A percentile compares a stretch with the other conserved stretches of the same genome.
Conservation (phyloP, 805 yeast species). For the Tetrapisispora nanseiensis region DNA sequence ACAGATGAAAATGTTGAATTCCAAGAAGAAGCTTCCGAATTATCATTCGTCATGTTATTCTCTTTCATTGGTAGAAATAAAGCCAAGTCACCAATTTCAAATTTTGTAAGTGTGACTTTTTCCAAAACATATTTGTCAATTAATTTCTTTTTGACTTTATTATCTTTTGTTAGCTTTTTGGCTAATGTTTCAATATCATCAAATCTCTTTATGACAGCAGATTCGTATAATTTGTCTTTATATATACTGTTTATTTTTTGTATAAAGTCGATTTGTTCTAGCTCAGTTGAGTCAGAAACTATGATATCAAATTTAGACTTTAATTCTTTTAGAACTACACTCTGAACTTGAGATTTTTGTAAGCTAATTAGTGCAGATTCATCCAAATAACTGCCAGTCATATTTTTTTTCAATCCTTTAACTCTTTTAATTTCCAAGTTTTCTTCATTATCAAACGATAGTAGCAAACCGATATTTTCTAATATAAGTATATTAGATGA, state of each 20-base stretch:
- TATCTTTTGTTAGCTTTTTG: constrained; percentile 62
- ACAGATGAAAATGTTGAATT: constrained; percentile 29
- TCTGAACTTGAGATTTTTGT: constrained; percentile 34
- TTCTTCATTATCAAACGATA: constrained; percentile 25
- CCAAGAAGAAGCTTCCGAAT: constrained; percentile 15
- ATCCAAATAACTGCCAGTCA: constrained; percentile 27
- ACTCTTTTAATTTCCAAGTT: constrained; percentile 57
- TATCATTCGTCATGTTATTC: constrained; percentile 12
- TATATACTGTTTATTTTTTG: constrained; percentile 21
- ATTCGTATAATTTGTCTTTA: constrained; percentile 24
- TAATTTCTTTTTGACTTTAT: constrained; percentile 25
- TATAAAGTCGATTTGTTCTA: constrained; percentile 4
- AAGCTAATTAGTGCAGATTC: constrained; percentile 25
- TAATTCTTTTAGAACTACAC: constrained; percentile 36
- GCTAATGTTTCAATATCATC: constrained; percentile 87
- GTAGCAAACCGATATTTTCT: constrained; percentile 67
- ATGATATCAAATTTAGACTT: constrained; percentile 11
- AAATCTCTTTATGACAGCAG: constrained; percentile 60
- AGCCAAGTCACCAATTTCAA: constrained; percentile 67
- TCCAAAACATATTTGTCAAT: constrained; percentile 26
- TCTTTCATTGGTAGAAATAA: constrained; percentile 71
- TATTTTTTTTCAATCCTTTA: constrained; percentile 56
- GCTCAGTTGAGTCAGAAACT: not conserved
- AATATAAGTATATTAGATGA: constrained; percentile 46
- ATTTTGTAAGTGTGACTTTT: constrained; percentile 58